Evolutionary conservation across 306 rosid species (phyloP), one percentile per base, ranked within the genome.

Genomic region (Cucurbita maxima): DNA sequence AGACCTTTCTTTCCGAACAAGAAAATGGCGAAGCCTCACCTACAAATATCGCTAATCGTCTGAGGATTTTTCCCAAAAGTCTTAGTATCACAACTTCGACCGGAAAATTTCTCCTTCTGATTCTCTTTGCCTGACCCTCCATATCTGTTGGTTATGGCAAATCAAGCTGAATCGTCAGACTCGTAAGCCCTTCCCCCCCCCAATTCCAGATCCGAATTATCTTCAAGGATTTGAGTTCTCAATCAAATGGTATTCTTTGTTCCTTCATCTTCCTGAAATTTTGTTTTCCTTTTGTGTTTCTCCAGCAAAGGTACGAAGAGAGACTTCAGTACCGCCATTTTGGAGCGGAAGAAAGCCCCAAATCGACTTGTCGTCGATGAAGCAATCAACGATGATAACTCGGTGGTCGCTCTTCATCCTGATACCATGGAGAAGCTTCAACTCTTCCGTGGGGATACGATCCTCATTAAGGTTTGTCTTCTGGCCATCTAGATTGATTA

Each of bases 371-470:
- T 94, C 20, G 98, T 94, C 34, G 98, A 94, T 36, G 98, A 94
- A 76, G 96, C 98, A 13, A 73, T 90, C 72, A 89, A 91, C 79
- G 97, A 94, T 40, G 98, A 94, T 79, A 94, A 94, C 86, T 94
- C 98, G 0, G 96, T 94, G 3, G 97, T 94, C 15, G 84, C 98
- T 22, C 89, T 94, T 16, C 98, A 94, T 50, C 95, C 98, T 0
- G 95, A 85, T 0, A 90, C 96, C 72, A 86, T 94, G 97, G 98
- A 94, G 78, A 90, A 89, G 82, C 94, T 94, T 25, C 95, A 90
- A 72, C 89, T 94, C 47, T 94, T 94, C 60, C 89, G 97, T 6
- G 98, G 98, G 1, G 98, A 94, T 57, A 90, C 98, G 10, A 89
- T 94, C 76, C 76, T 94, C 76, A 86, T 94, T 48, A 94, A 94